Conservation (phyloP, 257 asterid genomes). For the Nicotiana knightiana region DNA sequence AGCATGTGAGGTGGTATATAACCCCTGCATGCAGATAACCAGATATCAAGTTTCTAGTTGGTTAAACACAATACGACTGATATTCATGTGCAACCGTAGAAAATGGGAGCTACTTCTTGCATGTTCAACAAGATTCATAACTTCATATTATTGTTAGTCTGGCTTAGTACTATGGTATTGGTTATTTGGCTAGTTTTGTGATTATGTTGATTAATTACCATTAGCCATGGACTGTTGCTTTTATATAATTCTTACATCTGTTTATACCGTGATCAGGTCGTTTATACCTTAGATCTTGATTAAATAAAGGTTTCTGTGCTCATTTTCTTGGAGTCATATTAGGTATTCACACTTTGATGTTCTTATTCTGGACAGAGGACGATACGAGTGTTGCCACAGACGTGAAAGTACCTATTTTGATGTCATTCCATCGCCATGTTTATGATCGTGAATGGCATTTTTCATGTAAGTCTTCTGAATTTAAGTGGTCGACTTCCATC, state of each 20-base stretch:
- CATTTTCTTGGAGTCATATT: neutral
- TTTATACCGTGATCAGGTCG: neutral
- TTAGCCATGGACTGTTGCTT: neutral
- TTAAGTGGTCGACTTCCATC: neutral
- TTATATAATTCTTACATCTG: neutral
- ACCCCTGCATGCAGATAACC: neutral
- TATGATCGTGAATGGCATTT: conserved; percentile 87
- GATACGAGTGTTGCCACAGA: conserved; percentile 85
- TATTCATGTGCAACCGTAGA: neutral
- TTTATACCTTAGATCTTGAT: neutral
- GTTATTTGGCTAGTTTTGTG: neutral
- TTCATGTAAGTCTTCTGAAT: conserved; percentile 61
- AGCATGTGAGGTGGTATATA: neutral
- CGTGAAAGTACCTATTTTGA: conserved; percentile 80
- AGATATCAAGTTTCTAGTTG: neutral
- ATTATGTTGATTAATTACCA: neutral
- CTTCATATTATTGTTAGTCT: neutral
- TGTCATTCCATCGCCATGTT: conserved; percentile 71
- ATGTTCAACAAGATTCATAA: neutral
- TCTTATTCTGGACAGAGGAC: conserved; percentile 66
- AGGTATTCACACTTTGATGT: neutral
- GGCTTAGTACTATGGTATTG: neutral
- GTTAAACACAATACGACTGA: neutral
- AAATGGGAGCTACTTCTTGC: neutral
- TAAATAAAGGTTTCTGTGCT: neutral